Evolutionary conservation across 805 yeast species (phyloP).

Genomic region (Schwanniomyces vanrijiae): DNA sequence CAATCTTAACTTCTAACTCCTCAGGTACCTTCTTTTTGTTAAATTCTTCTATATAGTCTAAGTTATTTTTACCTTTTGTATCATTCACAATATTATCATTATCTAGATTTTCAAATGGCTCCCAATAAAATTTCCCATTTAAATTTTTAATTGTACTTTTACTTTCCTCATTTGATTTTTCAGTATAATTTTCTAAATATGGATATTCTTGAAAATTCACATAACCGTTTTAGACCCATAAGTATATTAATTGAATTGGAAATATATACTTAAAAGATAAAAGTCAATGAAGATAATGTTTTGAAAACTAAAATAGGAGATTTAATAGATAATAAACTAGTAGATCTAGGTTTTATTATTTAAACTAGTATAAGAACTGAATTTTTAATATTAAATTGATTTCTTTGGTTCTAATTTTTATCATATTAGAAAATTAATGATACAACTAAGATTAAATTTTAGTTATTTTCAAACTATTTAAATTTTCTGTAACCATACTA

Average conservation of each 20-base stretch:
- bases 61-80: slow-evolving; percentile 8
- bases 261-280: slow-evolving; percentile 64
- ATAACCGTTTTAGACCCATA: slow-evolving; percentile 57
- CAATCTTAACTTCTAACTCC: slow-evolving; percentile 12
- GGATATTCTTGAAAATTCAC: slow-evolving; percentile 35
- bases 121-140: slow-evolving; percentile 70
- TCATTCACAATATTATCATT: slow-evolving; percentile 10
- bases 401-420: slow-evolving; percentile 58
- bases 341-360: slow-evolving; percentile 20
- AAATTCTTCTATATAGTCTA: slow-evolving; percentile 16
- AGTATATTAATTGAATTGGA: slow-evolving; percentile 65
- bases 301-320: slow-evolving; percentile 66
- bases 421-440: slow-evolving; percentile 59
- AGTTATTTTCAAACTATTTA: slow-evolving; percentile 73
- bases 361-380: slow-evolving; percentile 49
- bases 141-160: slow-evolving; percentile 46
- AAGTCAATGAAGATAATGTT: slow-evolving; percentile 55
- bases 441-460: slow-evolving; percentile 88
- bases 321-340: slow-evolving; percentile 58
- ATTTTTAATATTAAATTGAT: slow-evolving; percentile 55
- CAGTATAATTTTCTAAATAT: not conserved
- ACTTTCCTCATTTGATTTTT: not conserved
- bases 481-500: slow-evolving; percentile 66
- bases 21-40: slow-evolving; percentile 2
- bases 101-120: slow-evolving; percentile 5